phyloP scores from a whole-genome alignment of 805 yeast species.

The Pichia occidentalis region DNA sequence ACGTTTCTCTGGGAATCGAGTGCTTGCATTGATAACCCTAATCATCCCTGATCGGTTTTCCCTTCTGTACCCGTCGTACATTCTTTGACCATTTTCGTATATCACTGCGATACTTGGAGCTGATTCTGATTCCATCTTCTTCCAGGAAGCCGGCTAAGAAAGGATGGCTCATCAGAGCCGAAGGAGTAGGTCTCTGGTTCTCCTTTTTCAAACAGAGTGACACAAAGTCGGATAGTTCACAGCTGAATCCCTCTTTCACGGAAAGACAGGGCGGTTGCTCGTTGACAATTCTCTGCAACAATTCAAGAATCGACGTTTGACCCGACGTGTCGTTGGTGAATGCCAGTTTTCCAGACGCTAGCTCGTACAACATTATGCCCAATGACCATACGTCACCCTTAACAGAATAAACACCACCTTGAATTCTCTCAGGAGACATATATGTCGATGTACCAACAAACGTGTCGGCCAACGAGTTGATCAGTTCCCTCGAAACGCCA shows the following conservation, averaged over 20 bases:
- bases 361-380: slow-evolving; percentile 83
- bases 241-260: slow-evolving; percentile 39
- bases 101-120: slow-evolving; percentile 21
- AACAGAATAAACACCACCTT: slow-evolving; percentile 89
- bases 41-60: slow-evolving; percentile 22
- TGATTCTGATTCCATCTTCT: slow-evolving; percentile 28
- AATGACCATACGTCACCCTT: slow-evolving; percentile 97
- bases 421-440: slow-evolving; percentile 97
- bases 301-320: slow-evolving; percentile 67
- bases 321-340: slow-evolving; percentile 47
- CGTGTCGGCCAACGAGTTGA: slow-evolving; percentile 92
- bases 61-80: slow-evolving; percentile 33
- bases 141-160: slow-evolving; percentile 26
- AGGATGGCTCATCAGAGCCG: slow-evolving; percentile 47
- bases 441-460: slow-evolving; percentile 97
- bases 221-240: slow-evolving; percentile 58
- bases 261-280: slow-evolving; percentile 77
- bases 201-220: slow-evolving; percentile 69
- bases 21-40: too few species aligned
- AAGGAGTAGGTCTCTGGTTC: slow-evolving; percentile 67
- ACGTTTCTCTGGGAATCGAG: too few species aligned
- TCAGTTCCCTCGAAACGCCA: slow-evolving; percentile 89
- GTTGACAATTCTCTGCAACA: slow-evolving; percentile 86
- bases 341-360: slow-evolving; percentile 81
- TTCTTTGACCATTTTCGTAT: slow-evolving; percentile 33